phyloP scores from a whole-genome alignment of 2,329 filamentous ascomycete genomes.

The Trichoderma koningii region DNA sequence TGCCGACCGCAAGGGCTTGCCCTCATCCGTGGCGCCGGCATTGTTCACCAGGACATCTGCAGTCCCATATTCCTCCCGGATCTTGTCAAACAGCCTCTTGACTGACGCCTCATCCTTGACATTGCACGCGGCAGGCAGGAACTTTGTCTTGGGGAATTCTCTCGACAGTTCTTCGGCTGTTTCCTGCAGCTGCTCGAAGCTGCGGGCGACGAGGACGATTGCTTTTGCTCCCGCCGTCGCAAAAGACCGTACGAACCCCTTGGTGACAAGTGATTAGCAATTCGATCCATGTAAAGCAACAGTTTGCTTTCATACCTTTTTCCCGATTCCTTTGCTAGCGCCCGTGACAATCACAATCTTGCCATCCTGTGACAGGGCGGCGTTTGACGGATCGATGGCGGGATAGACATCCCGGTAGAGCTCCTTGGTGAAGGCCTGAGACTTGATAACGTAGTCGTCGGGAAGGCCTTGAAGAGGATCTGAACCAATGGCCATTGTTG shows the following conservation, averaged over 20 bases:
- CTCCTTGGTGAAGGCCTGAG: constrained; percentile 15
- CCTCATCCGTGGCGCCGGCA: not conserved
- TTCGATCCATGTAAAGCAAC: not conserved
- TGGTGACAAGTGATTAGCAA: not conserved
- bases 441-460: constrained; percentile 1
- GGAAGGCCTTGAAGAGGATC: not conserved
- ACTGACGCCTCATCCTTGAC: not conserved
- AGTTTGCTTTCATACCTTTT: not conserved
- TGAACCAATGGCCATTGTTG: not conserved
- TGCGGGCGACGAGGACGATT: constrained; percentile 16
- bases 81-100: constrained; percentile 2
- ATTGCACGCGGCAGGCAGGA: constrained; percentile 2
- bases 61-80: not conserved
- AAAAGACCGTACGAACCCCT: constrained; percentile 16
- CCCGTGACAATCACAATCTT: constrained; percentile 15
- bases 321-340: constrained; percentile 13
- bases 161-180: constrained; percentile 9
- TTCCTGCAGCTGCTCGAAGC: not conserved
- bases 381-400: constrained; percentile 11
- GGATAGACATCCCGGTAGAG: constrained; percentile 15
- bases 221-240: constrained; percentile 11
- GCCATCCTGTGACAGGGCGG: constrained; percentile 15
- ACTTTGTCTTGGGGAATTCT: constrained; percentile 6
- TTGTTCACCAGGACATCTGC: constrained; percentile 21
- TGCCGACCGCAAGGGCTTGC: not conserved